phyloP scores from a whole-genome alignment of 2,329 filamentous ascomycete species.

The Stagonosporopsis cucurbitacearum region DNA sequence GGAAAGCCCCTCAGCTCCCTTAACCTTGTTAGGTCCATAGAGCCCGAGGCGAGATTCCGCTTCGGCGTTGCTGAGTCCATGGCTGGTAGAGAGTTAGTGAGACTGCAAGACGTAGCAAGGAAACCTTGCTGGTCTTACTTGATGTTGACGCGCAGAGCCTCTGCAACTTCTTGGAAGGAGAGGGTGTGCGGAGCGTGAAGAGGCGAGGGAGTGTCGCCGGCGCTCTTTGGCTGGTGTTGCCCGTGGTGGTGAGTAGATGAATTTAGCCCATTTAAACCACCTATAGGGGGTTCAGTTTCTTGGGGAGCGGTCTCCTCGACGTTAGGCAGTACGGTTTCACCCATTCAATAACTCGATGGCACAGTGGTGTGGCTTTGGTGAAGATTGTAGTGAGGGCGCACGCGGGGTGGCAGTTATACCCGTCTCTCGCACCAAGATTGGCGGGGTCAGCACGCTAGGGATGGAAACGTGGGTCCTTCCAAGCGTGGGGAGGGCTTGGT shows the following conservation, averaged over 20 bases:
- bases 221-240: slow-evolving; percentile 31
- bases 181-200: slow-evolving; percentile 47
- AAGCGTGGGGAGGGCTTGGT: slow-evolving; percentile 29
- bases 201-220: slow-evolving; percentile 28
- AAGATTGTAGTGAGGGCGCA: slow-evolving; percentile 26
- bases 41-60: slow-evolving; percentile 69
- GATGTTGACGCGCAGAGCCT: slow-evolving; percentile 46
- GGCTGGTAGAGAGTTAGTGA: slow-evolving; percentile 35
- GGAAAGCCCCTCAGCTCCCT: slow-evolving; percentile 73
- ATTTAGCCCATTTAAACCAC: slow-evolving; percentile 45
- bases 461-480: slow-evolving; percentile 38
- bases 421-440: slow-evolving; percentile 28
- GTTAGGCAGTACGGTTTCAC: slow-evolving; percentile 49
- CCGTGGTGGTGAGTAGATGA: slow-evolving; percentile 29
- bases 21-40: slow-evolving; percentile 74
- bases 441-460: slow-evolving; percentile 42
- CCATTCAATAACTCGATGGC: slow-evolving; percentile 51
- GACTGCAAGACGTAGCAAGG: neutral
- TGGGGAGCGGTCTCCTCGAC: slow-evolving; percentile 51
- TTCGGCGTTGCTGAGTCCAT: slow-evolving; percentile 70
- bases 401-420: slow-evolving; percentile 44
- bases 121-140: slow-evolving; percentile 29
- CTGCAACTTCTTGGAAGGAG: slow-evolving; percentile 45
- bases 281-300: slow-evolving; percentile 52
- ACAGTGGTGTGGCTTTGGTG: slow-evolving; percentile 42